Percentiles rank a stretch among this genome's conserved stretches.
phyloP scores from a whole-genome alignment of 148 eudicot species.

The Arbutus unedo region DNA sequence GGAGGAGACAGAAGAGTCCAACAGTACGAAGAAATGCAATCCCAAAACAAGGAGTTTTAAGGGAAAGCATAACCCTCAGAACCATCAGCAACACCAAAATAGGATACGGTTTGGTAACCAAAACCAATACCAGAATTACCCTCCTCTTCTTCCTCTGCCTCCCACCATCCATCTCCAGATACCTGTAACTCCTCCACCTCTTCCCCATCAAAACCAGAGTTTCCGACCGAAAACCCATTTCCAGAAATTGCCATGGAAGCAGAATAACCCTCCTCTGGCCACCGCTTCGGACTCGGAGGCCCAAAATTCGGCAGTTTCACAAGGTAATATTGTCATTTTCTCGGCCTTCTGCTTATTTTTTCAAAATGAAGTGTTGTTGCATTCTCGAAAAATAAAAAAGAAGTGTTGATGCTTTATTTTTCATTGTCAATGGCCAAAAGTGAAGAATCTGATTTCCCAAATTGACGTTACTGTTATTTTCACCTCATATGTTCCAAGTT shows the following conservation, averaged over 20 bases:
- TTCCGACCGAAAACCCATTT: constrained; percentile 45
- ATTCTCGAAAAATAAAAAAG: background rate
- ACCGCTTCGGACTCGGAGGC: constrained; percentile 34
- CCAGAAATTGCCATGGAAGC: constrained; percentile 39
- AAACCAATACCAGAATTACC: constrained; percentile 41
- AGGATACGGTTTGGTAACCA: constrained; percentile 43
- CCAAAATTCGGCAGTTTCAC: constrained; percentile 29
- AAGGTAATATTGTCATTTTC: constrained; percentile 31
- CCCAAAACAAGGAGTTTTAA: constrained; percentile 40
- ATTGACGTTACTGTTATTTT: background rate
- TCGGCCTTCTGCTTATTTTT: background rate
- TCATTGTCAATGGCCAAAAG: background rate
- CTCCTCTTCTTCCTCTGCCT: constrained; percentile 80
- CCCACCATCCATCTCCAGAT: constrained; percentile 47
- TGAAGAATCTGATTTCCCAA: background rate
- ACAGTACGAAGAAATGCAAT: constrained; percentile 39
- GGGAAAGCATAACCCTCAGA: constrained; percentile 24
- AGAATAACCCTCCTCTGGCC: constrained; percentile 32
- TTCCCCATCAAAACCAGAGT: constrained; percentile 42
- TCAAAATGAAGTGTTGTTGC: background rate
- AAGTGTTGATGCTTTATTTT: background rate
- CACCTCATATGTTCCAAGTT: background rate
- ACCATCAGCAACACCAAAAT: constrained; percentile 30
- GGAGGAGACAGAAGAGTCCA: constrained; percentile 63
- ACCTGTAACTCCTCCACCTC: constrained; percentile 23